Base-by-base conservation (phyloP, 2,329 filamentous ascomycete genomes). In the Chaetomium globosum region DNA sequence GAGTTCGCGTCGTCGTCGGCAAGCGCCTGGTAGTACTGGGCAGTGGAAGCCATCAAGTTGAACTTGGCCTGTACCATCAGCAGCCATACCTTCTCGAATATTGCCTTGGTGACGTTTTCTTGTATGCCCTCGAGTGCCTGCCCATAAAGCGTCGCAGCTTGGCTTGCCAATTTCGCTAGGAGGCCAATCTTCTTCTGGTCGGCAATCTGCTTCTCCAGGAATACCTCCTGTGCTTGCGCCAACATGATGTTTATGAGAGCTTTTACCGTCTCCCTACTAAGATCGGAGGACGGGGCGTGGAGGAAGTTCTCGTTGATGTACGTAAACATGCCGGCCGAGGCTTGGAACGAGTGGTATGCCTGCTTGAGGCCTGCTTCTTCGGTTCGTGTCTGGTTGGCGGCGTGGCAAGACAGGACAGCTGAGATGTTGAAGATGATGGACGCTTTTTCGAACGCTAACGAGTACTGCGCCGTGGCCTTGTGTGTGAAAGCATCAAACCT, bases 241-340 rank as follows among this genome's bases (percentile, higher is more conserved):
- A 99, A 85, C 84, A 92, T 98, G 66, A 99, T 87, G 59, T 89
- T 86, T 75, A 99, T 98, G 70, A 99, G 79, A 0, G 92, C 93
- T 80, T 97, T 97, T 73, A 99, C 92, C 0, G 95, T 99, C 59
- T 99, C 94, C 67, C 95, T 83, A 76, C 93, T 98, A 56, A 99
- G 80, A 74, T 99, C 95, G n/a, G 92, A 93, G 9, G 93, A 97
- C 0, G 96, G 95, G 1, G 95, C 95, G 74, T 99, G 95, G 43
- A 99, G 82, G 76, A 99, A 99, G 80, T 99, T 99, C 80, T 99
- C 95, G 78, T 99, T 99, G 81, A 99, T 99, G 74, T 99, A 99
- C 61, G 94, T 98, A 78, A 98, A 99, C 95, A 99, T 99, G 80
- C 95, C 95, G 10, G 95, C 95, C 8, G 94, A 93, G 49, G 95